A percentile compares a stretch with the other conserved stretches of the same genome.
Evolutionary conservation across 1,139 yeast species (phyloP).

Genomic region (Blastobotrys buckinghamii): DNA sequence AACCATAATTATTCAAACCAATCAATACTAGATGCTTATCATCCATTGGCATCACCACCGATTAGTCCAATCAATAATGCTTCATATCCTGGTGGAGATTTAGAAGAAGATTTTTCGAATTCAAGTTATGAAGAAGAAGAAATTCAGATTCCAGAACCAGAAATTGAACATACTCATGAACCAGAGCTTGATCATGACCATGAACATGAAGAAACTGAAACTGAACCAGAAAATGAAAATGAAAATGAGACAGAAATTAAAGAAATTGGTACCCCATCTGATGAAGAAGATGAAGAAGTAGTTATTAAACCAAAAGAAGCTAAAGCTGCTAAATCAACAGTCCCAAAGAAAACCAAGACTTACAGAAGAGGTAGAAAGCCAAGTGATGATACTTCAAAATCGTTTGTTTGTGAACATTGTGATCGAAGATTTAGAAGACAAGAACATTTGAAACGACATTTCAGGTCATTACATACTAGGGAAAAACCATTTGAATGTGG

Average conservation of each 20-base stretch:
- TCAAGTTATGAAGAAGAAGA: neutral
- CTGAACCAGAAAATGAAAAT: neutral
- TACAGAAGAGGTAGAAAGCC: conserved; percentile 32
- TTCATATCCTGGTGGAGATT: neutral
- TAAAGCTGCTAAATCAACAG: neutral
- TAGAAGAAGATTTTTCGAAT: neutral
- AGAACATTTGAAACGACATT: conserved; percentile 74
- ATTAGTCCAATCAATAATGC: conserved; percentile 4
- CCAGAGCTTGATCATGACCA: neutral
- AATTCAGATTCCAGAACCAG: neutral
- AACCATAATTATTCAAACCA: neutral
- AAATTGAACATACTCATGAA: too few species aligned
- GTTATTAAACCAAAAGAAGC: neutral
- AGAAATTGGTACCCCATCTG: neutral
- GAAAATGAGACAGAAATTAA: neutral
- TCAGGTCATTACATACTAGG: conserved; percentile 59
- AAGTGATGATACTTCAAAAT: conserved; percentile 25
- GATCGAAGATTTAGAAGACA: conserved; percentile 54
- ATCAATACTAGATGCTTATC: neutral
- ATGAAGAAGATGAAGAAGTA: neutral
- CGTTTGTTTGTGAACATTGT: conserved; percentile 33
- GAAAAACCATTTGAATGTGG: conserved; percentile 71
- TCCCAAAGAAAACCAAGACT: neutral
- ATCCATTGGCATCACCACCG: conserved; percentile 7
- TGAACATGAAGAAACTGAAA: neutral